Base-by-base conservation (phyloP, 768 basidiomycete species). In the Vishniacozyma victoriae region DNA sequence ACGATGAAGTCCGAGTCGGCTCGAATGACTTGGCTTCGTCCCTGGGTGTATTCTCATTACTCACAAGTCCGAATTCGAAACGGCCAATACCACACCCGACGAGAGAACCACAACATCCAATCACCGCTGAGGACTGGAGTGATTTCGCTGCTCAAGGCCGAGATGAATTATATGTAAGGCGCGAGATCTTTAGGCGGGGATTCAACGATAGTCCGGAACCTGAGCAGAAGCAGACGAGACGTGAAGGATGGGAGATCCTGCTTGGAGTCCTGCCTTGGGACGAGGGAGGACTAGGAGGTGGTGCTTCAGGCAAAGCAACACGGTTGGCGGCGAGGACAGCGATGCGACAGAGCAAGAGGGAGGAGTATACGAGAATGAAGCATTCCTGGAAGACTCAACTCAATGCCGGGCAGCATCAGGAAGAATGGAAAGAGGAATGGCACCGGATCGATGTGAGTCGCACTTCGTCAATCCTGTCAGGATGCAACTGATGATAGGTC, bases 231-330 rank as follows among this genome's bases (percentile, higher is more conserved):
- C 36, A 45, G n/a, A 55, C 62, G 4, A 54, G 95, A 60, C 80
- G 81, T 67, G 81, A 80, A 46, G 77, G 88, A 0, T 99, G 95
- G 95, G 90, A 91, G 2, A 90, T 88, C 67, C 68, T 97, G 23
- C 76, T 97, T 5, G 86, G 85, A 18, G 85, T 95, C 2, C 77
- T 84, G 26, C 79, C 81, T 22, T 97, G 93, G 93, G 78, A 84
- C 51, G 77, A 76, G 4, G 68, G 68, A 0, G 83, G 81, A 2
- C 66, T 78, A 3, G 76, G 73, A 22, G 83, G 87, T 62, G 76
- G 89, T 39, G 76, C 76, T 47, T 68, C 64, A 23, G 73, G 75
- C 16, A 90, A 83, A 83, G 76, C 79, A 48, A 75, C 71, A 48
- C 85, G 66, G 85, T 74, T 75, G 77, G 84, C 85, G 59, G 52